phyloP scores from a whole-genome alignment of 2,329 filamentous ascomycete species.

The Gaeumannomyces sp. region DNA sequence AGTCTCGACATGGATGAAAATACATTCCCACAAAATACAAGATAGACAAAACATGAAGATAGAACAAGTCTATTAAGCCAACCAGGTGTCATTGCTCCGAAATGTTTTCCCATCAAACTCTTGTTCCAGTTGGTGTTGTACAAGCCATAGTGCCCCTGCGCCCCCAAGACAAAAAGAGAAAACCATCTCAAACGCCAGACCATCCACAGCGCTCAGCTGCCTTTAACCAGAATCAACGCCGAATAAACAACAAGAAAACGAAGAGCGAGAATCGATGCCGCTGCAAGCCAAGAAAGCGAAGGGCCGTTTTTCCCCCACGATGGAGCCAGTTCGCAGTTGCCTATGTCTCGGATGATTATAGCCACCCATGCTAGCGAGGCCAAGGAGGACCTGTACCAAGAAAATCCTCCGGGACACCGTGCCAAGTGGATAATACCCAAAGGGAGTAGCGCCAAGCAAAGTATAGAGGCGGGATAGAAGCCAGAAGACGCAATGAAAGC shows the following conservation, averaged over 20 bases:
- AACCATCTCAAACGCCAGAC: conserved; percentile 1
- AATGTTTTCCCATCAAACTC: not conserved
- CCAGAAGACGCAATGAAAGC: not conserved
- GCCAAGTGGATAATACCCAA: not conserved
- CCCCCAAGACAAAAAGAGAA: not conserved
- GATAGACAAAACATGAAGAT: not conserved
- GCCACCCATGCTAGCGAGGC: not conserved
- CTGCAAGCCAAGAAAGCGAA: not conserved
- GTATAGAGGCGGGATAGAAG: not conserved
- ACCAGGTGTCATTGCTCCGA: not conserved
- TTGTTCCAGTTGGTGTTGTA: conserved; percentile 1
- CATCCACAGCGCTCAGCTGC: not conserved
- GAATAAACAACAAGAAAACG: not conserved
- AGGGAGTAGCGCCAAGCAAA: not conserved
- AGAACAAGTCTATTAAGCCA: not conserved
- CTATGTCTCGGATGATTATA: not conserved
- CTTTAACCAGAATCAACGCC: not conserved
- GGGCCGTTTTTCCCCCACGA: not conserved
- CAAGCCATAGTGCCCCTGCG: not conserved
- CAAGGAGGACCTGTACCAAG: not conserved
- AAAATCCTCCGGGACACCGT: not conserved
- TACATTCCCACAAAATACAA: not conserved
- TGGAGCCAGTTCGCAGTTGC: not conserved
- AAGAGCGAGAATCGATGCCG: not conserved
- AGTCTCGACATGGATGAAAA: not conserved